Evolutionary conservation across 768 basidiomycete species (phyloP), one percentile per base, ranked within the genome.

Genomic region (Kwoniella heveanensis): DNA sequence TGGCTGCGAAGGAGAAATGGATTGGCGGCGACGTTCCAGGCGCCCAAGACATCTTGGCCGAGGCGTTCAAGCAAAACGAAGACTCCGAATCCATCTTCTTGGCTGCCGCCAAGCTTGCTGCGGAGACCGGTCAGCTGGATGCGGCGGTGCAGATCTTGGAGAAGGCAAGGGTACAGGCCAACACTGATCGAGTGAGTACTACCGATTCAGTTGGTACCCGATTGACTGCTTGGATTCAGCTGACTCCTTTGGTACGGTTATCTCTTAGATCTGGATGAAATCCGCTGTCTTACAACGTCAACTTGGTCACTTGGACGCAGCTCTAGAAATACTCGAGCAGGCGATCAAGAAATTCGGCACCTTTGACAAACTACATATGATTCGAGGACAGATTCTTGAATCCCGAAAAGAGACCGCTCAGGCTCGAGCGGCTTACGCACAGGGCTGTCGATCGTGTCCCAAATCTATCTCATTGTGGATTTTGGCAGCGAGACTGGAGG

Each of bases 1-100:
- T 98, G 93, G 86, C 88, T 54, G 96, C 95, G 2, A 99, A 99
- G 81, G 95, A 98, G 82, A 91, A 92, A 78, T 99, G 95, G 95
- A 76, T 92, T 17, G 83, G 84, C 12, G 91, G 90, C 7, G 91
- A 98, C 73, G 91, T 98, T 15, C 86, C 88, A 1, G 89, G 88
- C n/a, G 92, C 96, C 1, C 89, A 93, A 36, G 87, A 88, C 68
- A 90, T 95, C 15, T 87, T 98, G 15, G 91, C 89, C 65, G 85
- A 85, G 39, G 92, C 96, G 0, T 97, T 97, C 83, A 86, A 89
- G 55, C 91, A 92, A 59, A 98, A 98, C 76, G 91, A 92, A 13
- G 93, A 97, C 79, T 94, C 91, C 76, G 96, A 98, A 82, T 88
- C 89, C 68, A 97, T 99, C 74, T 98, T 94, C 93, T 82, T 99